Base-by-base conservation (phyloP, 2,329 filamentous ascomycete genomes). In the Monilinia laxa region DNA sequence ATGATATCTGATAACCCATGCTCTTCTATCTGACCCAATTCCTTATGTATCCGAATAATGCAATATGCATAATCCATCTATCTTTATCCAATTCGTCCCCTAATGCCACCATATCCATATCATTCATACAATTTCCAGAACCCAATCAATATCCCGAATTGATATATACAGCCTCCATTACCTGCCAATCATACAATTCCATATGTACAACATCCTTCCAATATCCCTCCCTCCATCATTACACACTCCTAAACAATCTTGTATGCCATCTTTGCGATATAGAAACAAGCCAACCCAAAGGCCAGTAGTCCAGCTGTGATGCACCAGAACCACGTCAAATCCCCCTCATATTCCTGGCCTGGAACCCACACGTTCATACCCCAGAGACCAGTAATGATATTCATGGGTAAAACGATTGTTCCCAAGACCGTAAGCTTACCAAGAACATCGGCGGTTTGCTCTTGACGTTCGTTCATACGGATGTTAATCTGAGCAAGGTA, bases 401-500 rank as follows among this genome's bases (percentile, higher is more conserved):
- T 99, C 93, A 99, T 97, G 14, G 95, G 95, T 66, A 99, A 82
- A 3, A 99, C 94, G 72, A 99, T 98, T 7, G 95, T 99, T 71
- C 95, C 95, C 1, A 99, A 83, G 0, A 99, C 95, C 0, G 95
- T 98, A 68, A 99, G 85, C 78, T 95, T 97, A 70, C 93, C 93
- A 16, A 99, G 85, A 1, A 97, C 93, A 76, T 99, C 94, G 52
- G 93, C 92, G 1, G 95, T 99, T 80, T 96, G 89, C 78, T 99
- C 94, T 77, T 96, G 92, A 57, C 95, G 89, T 81, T 98, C 94
- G 78, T 97, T 97, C 94, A 98, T 98, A 75, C 93, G 88, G 74
- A 98, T 97, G 79, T 97, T 98, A 80, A 99, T 97, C 77, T 99
- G 95, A 0, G 95, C 95, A n/a, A 99, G 90, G 77, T 99, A 99